Conservation (phyloP, 1,139 yeast genomes). For the Blastobotrys aristatus region DNA sequence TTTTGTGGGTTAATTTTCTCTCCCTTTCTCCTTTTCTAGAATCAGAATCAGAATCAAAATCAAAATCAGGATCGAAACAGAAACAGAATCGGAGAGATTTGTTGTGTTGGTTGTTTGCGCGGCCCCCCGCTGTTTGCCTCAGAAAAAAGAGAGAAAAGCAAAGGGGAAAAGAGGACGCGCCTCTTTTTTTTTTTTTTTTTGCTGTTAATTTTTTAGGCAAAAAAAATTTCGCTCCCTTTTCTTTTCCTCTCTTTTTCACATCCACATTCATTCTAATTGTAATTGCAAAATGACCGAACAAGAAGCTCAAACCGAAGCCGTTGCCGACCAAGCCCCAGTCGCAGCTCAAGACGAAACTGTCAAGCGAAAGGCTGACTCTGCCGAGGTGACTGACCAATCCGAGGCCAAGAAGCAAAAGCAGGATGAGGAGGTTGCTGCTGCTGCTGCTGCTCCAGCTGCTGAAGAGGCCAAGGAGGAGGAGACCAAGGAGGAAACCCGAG, state of each 20-base stretch:
- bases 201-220: neutral
- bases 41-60: no score
- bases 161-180: no score
- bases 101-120: no score
- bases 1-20: no score
- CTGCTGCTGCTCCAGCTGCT: conserved; percentile 34
- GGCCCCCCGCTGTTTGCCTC: no score
- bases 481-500: conserved; percentile 9
- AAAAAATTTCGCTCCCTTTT: neutral
- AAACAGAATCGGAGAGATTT: no score
- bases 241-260: neutral
- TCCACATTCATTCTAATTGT: neutral
- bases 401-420: conserved; percentile 42
- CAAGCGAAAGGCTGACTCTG: conserved; percentile 21
- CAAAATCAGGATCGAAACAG: no score
- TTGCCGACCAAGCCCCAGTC: conserved; percentile 19
- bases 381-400: conserved; percentile 20
- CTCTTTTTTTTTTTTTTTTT: no score
- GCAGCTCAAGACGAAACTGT: conserved; percentile 10
- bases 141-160: no score
- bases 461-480: conserved; percentile 11
- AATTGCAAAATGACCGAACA: conserved; percentile 18
- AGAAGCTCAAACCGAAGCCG: conserved; percentile 22
- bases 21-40: no score
- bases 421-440: conserved; percentile 45